Evolutionary conservation across 2,329 filamentous ascomycete genomes (phyloP), one percentile per base, ranked within the genome.

Genomic region (Pleurostoma richardsiae): DNA sequence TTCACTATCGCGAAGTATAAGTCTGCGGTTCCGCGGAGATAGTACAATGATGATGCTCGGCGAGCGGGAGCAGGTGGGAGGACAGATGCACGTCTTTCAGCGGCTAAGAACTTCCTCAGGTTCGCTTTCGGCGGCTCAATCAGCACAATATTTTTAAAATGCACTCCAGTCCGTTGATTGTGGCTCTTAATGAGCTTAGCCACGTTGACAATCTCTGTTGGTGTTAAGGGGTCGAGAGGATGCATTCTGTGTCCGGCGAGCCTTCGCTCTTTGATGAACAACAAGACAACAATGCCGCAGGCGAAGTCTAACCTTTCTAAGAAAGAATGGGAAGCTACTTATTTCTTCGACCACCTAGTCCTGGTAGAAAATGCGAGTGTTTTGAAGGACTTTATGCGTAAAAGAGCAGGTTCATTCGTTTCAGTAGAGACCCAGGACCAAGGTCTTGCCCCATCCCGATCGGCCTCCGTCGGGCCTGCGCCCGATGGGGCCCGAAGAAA

Each of bases 151-250:
- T 36, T 36, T 36, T 36, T 36, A n/a, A 36, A 36, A n/a, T 36
- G 33, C 33, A 36, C 33, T 8, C 33, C n/a, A 8, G 8, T n/a
- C 8, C 33, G 8, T 8, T 8, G n/a, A n/a, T 36, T 36, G 33
- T 36, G 33, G 33, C 33, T 8, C n/a, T 36, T 36, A n/a, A 36
- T 36, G 33, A 36, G 33, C 8, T 36, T 36, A 41, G n/a, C 33
- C 11, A 40, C 38, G 30, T 38, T 40, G 39, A 39, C 44, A 41
- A 33, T 39, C 39, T 29, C 28, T 4, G 42, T 4, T 41, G 36
- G 38, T 44, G 28, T 44, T 41, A 36, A n/a, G 33, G 8, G 7
- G 36, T 29, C 19, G 47, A 45, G 42, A 56, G 48, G 6, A 49
- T 30, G 31, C 43, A 46, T 38, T 56, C 54, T 5, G 56, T 19